phyloP scores from a whole-genome alignment of 225 moss, liverwort and hornwort species.

The Lunularia cruciata region DNA sequence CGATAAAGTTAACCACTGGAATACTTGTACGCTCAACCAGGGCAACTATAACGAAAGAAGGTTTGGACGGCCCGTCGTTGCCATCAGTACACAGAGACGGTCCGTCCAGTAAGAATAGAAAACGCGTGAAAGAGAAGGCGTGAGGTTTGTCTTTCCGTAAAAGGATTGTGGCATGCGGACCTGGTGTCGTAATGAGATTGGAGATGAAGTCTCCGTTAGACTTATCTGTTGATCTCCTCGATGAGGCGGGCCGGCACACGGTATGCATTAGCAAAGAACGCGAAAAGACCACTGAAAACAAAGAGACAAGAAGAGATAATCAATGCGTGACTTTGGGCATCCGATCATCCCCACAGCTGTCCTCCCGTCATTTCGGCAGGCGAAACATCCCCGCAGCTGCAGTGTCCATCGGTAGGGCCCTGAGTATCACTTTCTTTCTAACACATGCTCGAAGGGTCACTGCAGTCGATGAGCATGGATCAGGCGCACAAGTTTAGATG shows the following conservation, averaged over 20 bases:
- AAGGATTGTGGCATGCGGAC: neutral
- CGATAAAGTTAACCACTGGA: too few relatives aligned
- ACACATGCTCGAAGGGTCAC: too few relatives aligned
- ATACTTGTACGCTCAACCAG: too few relatives aligned
- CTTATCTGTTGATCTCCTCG: neutral
- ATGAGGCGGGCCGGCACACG: too few relatives aligned
- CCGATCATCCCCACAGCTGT: neutral
- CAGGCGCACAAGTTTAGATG: neutral
- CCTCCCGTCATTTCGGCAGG: neutral
- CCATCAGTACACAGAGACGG: neutral
- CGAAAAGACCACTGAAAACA: too few relatives aligned
- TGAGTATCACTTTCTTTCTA: too few relatives aligned
- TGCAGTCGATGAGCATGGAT: too few relatives aligned
- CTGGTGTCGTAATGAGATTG: neutral
- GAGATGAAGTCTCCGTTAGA: neutral
- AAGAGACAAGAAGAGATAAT: neutral
- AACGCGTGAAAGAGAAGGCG: neutral
- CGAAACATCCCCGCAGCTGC: neutral
- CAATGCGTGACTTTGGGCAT: neutral
- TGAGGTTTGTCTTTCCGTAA: neutral
- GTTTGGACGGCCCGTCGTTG: neutral
- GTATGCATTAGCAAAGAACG: neutral
- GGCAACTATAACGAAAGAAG: too few relatives aligned
- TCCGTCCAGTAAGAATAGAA: neutral
- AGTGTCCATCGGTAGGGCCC: neutral